phyloP scores from a whole-genome alignment of 768 basidiomycete species.

The Cantharellus cinnabarinus region DNA sequence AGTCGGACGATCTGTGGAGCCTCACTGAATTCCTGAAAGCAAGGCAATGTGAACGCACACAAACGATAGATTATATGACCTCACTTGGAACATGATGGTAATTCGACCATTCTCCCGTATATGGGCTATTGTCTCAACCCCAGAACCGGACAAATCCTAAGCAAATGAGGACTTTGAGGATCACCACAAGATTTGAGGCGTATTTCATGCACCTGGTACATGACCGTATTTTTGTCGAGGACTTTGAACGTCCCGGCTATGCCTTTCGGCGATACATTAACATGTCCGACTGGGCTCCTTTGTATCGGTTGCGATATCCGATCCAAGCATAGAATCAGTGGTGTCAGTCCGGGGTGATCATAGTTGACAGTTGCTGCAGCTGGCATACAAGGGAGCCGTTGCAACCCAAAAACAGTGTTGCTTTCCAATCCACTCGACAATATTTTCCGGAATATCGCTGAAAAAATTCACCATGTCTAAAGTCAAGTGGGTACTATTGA shows the following conservation, averaged over 20 bases:
- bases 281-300: slow-evolving; percentile 27
- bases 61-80: too few species aligned
- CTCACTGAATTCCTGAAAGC: slow-evolving; percentile 24
- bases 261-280: slow-evolving; percentile 50
- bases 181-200: slow-evolving; percentile 27
- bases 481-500: too few species aligned
- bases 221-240: slow-evolving; percentile 30
- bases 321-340: background rate
- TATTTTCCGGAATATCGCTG: slow-evolving; percentile 14
- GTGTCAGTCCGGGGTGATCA: background rate
- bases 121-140: slow-evolving; percentile 18
- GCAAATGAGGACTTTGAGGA: background rate
- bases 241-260: slow-evolving; percentile 40
- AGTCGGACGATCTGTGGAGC: slow-evolving; percentile 37
- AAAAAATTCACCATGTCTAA: background rate
- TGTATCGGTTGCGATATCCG: background rate
- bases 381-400: slow-evolving; percentile 30
- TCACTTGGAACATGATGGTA: slow-evolving; percentile 36
- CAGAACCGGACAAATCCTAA: background rate
- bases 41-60: too few species aligned
- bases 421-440: slow-evolving; percentile 34
- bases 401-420: slow-evolving; percentile 60
- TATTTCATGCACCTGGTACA: slow-evolving; percentile 34
- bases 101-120: slow-evolving; percentile 42
- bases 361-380: background rate